Evolutionary conservation across 768 basidiomycete genomes (phyloP), one percentile per base, ranked within the genome.

Genomic region (Pleurotus pulmonarius): DNA sequence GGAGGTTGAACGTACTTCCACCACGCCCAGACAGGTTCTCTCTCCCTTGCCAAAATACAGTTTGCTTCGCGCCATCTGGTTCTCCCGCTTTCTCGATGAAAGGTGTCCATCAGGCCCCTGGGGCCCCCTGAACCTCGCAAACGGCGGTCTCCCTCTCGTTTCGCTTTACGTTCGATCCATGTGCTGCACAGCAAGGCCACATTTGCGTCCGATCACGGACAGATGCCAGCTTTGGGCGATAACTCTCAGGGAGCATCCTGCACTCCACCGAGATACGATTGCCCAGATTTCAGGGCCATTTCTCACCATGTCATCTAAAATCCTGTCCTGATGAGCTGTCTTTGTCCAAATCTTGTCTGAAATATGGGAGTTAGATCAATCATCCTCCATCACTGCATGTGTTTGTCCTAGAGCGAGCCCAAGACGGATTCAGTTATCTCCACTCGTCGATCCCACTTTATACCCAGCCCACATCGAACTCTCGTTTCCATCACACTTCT

Each of bases 361-460:
- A 15, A 34, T 39, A 16, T 51, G 20, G 16, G 29, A 51, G 34
- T 51, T 51, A n/a, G 49, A 49, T 49, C 49, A 49, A 29, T 49
- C 29, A 37, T 49, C 26, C 26, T 49, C 49, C 26, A 29, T 49
- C 29, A 37, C 37, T 22, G 34, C 49, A 51, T 51, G 49, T 51
- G 49, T 51, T 51, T 51, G 26, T 51, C n/a, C 12, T 51, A 51
- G 34, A n/a, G 18, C 34, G 7, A 13, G 26, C 16, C 37, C 20
- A 44, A 34, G 29, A 51, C 29, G 49, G 22, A 51, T 51, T 51
- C n/a, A 37, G 34, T 26, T 51, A 51, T 51, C 49, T 37, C 49
- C 49, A 51, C 49, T 51, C 12, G 49, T 51, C 49, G 49, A 51
- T 51, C 34, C 49, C 49, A 51, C 37, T 29, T 16, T 25, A 48